Base-by-base conservation (phyloP, 1,284 basidiomycete genomes). In the Xerocomus cyaneibrunnescens region DNA sequence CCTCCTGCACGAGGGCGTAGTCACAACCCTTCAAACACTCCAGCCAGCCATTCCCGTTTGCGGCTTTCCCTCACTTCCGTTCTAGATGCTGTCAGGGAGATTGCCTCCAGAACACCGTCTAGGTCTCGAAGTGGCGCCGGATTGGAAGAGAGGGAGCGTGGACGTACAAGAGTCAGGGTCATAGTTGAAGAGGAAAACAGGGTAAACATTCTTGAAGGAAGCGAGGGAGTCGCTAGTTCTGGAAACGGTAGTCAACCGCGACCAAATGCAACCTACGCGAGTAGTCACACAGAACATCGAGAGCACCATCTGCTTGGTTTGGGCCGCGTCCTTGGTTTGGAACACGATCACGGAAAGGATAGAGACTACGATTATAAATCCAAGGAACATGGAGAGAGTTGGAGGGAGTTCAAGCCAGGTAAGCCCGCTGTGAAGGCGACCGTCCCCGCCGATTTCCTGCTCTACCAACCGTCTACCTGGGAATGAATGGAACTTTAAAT, bases 351-450 rank as follows among this genome's bases (percentile, higher is more conserved):
- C 12, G 61, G 54, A 23, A 56, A 48, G 30, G 56, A 55, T 0
- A 45, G 55, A 30, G 53, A 44, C 2, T 25, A 23, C 3, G 47
- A 53, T 25, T 48, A 48, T 0, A 69, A 71, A 31, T 43, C 22
- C 17, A 64, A 56, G 35, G 76, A 76, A 65, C 72, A 73, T 16
- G 74, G 77, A 38, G 72, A 81, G 54, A 81, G 85, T n/a, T 97
- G 93, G 88, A 92, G 88, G 62, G 94, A 97, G 71, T 96, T 98
- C 70, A 84, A 87, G 62, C 88, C 91, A 74, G 94, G 94, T 87
- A 48, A 32, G 78, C 69, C 8, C 21, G 25, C 38, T 27, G 25
- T 27, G 5, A 27, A 5, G 4, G 21, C 14, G 14, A 14, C 41
- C 22, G 6, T 38, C 32, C 13, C 39, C 17, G 6, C 7, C 9